A percentile compares a stretch with the other conserved stretches of the same genome.
These are phyloP conservation scores for Eutrema yunnanense DNA, from an alignment of 345 rosid species.

Conservation along the genomic window DNA sequence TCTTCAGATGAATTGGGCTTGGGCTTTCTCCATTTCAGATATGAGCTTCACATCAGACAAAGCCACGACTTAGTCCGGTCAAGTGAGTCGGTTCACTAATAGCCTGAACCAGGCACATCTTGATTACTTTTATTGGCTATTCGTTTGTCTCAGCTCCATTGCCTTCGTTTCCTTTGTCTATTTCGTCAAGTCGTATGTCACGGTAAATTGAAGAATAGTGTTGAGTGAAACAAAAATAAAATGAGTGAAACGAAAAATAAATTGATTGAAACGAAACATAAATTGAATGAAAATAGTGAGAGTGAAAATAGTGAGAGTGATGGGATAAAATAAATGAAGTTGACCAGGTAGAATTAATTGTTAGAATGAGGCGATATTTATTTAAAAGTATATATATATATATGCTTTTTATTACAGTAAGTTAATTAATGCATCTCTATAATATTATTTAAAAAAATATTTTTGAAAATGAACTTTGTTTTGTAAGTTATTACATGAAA, in stretches of 20 bases:
- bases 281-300: not conserved
- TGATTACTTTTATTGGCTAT: conserved; percentile 37
- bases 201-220: not conserved
- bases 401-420: no score
- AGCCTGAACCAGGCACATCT: conserved; percentile 32
- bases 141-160: conserved; percentile 27
- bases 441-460: no score
- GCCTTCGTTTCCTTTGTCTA: conserved; percentile 1
- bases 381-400: no score
- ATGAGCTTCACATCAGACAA: not conserved
- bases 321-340: not conserved
- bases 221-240: not conserved
- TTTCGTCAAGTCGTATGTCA: conserved; percentile 22
- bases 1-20: not conserved
- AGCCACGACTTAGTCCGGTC: conserved; percentile 17
- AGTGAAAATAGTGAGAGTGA: not conserved
- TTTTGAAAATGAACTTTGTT: no score
- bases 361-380: no score
- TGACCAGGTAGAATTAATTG: no score
- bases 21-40: not conserved
- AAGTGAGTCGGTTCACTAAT: conserved; percentile 27
- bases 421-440: no score
- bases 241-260: not conserved
- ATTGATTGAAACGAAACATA: not conserved
- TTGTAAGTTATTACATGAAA: no score